Conservation (phyloP, 1,284 basidiomycete species). For the Microbotryomycetes sp. region DNA sequence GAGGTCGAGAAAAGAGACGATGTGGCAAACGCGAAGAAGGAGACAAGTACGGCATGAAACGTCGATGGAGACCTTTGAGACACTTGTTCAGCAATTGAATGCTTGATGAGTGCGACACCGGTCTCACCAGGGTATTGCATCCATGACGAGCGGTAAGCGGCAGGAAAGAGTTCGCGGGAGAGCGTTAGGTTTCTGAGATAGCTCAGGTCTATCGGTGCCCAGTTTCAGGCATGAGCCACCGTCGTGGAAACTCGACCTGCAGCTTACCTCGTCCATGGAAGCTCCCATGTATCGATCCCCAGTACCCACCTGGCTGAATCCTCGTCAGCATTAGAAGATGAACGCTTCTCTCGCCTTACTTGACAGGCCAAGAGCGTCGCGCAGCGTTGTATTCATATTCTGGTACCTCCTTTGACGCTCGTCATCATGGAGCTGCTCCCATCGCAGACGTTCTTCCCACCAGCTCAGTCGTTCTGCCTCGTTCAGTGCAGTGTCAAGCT, state of each 20-base stretch:
- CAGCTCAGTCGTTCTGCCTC: conserved; percentile 11
- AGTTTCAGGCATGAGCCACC: neutral
- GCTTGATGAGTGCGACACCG: neutral
- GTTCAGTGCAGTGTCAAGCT: conserved; percentile 7
- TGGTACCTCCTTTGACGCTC: conserved; percentile 3
- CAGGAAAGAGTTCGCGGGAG: conserved; percentile 11
- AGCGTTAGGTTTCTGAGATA: conserved; percentile 16
- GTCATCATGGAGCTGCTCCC: conserved; percentile 15
- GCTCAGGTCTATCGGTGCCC: conserved; percentile 16
- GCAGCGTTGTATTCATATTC: neutral
- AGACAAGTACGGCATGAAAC: conserved; percentile 15
- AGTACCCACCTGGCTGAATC: too few species aligned
- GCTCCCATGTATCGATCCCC: too few species aligned
- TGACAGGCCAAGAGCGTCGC: conserved; percentile 5
- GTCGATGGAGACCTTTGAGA: conserved; percentile 8
- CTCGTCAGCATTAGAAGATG: neutral
- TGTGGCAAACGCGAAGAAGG: neutral
- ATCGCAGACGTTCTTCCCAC: conserved; percentile 18
- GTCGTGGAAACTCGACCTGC: neutral
- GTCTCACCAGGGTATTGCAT: neutral
- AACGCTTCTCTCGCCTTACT: neutral
- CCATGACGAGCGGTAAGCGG: conserved; percentile 7
- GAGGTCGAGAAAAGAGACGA: neutral
- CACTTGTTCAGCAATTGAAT: too few species aligned
- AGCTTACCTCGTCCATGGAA: neutral